Evolutionary conservation across 2,329 filamentous ascomycete genomes (phyloP), one percentile per base, ranked within the genome.

Genomic region (Ophiosphaerella herpotricha): DNA sequence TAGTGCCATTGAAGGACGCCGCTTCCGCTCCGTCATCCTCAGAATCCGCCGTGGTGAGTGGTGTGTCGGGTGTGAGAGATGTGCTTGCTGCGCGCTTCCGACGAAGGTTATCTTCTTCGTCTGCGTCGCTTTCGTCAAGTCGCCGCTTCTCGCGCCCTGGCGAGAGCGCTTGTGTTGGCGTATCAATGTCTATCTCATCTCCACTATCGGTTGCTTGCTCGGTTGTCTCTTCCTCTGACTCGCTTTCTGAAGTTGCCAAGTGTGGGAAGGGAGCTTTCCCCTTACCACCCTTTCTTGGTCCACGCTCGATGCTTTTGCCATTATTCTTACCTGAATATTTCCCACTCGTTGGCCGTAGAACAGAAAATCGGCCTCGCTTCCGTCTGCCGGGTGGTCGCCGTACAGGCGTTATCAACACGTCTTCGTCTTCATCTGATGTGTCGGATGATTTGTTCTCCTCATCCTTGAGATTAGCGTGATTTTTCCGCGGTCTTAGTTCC

Each of bases 301-400:
- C 46, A 34, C 50, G 45, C 18, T 42, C 42, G 13, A 58, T 46
- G 6, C 58, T 49, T 37, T 70, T 67, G 31, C 65, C 26, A 7
- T 29, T 66, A 7, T 29, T 66, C 53, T 74, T 74, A 29, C 71
- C 71, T 1, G 70, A 71, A 36, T 57, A 68, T 39, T 70, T 73
- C 38, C 61, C 55, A 33, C 63, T 70, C 41, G 55, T 74, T 0
- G 73, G 73, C 34, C 72, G 60, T 1, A 74, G 53, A 3, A 70
- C 59, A 6, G 73, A 75, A 3, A 71, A 52, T 9, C 60, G 60
- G 1, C 70, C 70, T 50, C 64, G 67, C 43, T 60, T 59, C 50
- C 52, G 54, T 52, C 56, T 50, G 5, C 55, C 52, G 23, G 61
- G 43, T 24, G 49, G 41, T 9, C 61, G 58, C 32, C 57, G 62